phyloP scores from a whole-genome alignment of 768 basidiomycete species.

The Lactarius deliciosus region DNA sequence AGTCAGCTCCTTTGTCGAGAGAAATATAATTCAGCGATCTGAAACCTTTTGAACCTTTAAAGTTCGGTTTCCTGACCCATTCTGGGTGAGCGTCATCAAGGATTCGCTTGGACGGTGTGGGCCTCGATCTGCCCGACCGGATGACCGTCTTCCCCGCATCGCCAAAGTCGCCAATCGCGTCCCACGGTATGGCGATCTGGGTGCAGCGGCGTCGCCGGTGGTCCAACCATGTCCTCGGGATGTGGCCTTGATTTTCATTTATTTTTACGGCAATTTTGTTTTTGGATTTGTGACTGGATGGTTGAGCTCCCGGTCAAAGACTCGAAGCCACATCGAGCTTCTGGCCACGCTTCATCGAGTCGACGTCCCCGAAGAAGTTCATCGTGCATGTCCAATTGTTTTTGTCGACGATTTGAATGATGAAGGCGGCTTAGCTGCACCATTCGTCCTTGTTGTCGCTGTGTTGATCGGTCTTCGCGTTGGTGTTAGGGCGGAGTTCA shows the following conservation, averaged over 20 bases:
- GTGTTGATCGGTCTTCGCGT: background rate
- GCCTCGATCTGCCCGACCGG: slow-evolving; percentile 25
- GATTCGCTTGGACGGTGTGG: background rate
- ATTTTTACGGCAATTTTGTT: too few relatives aligned
- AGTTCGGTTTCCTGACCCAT: slow-evolving; percentile 51
- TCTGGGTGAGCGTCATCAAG: slow-evolving; percentile 21
- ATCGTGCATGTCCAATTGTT: slow-evolving; percentile 46
- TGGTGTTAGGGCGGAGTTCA: slow-evolving; percentile 2
- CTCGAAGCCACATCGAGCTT: slow-evolving; percentile 49
- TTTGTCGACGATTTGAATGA: background rate
- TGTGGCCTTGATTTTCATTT: background rate
- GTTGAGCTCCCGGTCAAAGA: slow-evolving; percentile 53
- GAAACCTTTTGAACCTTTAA: slow-evolving; percentile 61
- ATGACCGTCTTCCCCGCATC: slow-evolving; percentile 63
- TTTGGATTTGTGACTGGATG: slow-evolving; percentile 53
- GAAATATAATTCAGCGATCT: slow-evolving; percentile 11
- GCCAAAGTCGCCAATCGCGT: slow-evolving; percentile 58
- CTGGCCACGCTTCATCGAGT: slow-evolving; percentile 64
- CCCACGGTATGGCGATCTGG: slow-evolving; percentile 49
- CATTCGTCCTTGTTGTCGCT: too few relatives aligned
- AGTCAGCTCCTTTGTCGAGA: too few relatives aligned
- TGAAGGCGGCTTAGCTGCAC: too few relatives aligned
- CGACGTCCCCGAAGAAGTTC: slow-evolving; percentile 42
- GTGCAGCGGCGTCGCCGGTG: background rate
- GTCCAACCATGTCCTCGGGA: slow-evolving; percentile 28